Percentiles rank a stretch among this genome's conserved stretches.
phyloP scores from a whole-genome alignment of 202 grass and related monocot species.

The Panicum hallii region DNA sequence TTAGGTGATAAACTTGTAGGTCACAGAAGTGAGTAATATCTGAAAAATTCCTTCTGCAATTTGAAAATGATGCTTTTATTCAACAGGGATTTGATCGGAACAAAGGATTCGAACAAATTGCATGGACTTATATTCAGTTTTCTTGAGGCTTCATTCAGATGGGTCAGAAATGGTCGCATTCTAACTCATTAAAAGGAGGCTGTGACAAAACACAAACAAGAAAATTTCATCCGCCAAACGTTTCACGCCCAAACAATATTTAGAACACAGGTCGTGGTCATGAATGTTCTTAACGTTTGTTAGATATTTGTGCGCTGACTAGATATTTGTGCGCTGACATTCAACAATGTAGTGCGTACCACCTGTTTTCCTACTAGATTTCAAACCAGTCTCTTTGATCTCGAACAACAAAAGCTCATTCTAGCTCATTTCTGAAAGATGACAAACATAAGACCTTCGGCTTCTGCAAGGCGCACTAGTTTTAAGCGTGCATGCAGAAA shows the following conservation, averaged over 20 bases:
- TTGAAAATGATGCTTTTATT: not conserved
- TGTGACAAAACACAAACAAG: not conserved
- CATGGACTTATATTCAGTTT: not conserved
- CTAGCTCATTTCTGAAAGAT: not conserved
- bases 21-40: not conserved
- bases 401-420: not conserved
- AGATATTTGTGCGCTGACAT: not conserved
- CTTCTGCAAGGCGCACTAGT: not conserved
- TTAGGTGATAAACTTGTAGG: not conserved
- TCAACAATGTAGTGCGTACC: not conserved
- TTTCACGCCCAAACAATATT: constrained; percentile 4
- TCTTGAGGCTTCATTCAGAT: not conserved
- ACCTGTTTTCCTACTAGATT: not conserved
- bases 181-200: not conserved
- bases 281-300: not conserved
- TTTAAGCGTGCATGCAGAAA: not conserved
- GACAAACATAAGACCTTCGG: not conserved
- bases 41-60: not conserved
- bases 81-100: not conserved
- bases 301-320: not conserved
- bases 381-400: not conserved
- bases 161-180: not conserved
- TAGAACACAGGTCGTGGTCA: not conserved
- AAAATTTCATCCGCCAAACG: not conserved
- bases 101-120: not conserved